These are phyloP conservation scores for Scutellaria minor DNA, from an alignment of 257 asterid species.

Conservation along the genomic window DNA sequence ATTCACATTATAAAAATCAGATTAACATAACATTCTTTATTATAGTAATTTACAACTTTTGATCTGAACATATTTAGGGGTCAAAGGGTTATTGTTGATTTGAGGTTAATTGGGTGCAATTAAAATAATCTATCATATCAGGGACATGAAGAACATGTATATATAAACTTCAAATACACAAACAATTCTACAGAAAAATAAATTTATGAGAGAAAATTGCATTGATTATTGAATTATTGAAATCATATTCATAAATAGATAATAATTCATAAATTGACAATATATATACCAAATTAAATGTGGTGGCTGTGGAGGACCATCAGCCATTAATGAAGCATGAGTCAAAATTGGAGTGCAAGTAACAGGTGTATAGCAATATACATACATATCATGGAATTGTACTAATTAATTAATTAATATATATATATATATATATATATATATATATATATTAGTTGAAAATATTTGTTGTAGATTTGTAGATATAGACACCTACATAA, in stretches of 20 bases:
- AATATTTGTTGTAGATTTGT: no score
- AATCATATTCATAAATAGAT: neutral
- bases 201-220: neutral
- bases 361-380: neutral
- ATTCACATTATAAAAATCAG: no score
- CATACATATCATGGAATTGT: no score
- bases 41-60: no score
- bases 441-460: no score
- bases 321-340: slow-evolving; percentile 19
- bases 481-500: no score
- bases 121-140: no score
- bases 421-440: no score
- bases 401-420: neutral
- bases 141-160: neutral
- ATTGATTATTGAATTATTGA: slow-evolving; percentile 13
- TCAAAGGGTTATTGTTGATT: no score
- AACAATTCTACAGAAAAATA: neutral
- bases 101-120: no score
- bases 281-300: slow-evolving; percentile 11
- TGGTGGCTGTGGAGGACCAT: slow-evolving; percentile 34
- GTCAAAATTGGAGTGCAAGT: neutral
- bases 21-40: no score
- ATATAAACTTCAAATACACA: neutral
- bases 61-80: no score
- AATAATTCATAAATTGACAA: slow-evolving; percentile 29